phyloP scores from a whole-genome alignment of 805 yeast species.

The Wickerhamomyces strasburgensis region DNA sequence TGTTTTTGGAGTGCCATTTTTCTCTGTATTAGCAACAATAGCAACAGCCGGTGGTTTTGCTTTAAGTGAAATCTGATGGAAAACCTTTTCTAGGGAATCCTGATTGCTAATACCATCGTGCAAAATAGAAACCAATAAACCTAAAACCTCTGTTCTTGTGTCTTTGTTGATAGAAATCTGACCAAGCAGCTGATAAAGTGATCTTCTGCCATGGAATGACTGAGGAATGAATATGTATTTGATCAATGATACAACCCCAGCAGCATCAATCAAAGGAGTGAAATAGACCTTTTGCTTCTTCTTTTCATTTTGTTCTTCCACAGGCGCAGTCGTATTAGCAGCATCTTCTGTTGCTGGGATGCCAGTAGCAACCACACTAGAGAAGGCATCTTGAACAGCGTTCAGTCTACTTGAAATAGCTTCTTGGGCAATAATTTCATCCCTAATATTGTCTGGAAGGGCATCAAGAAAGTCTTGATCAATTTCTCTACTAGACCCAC shows the following conservation, averaged over 20 bases:
- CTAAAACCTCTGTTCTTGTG: conserved; percentile 69
- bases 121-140: conserved; percentile 59
- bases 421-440: conserved; percentile 58
- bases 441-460: conserved; percentile 61
- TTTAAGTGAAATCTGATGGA: conserved; percentile 44
- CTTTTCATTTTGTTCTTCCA: conserved; percentile 21
- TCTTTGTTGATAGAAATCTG: conserved; percentile 73
- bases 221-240: conserved; percentile 73
- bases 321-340: conserved; percentile 3
- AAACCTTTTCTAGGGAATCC: conserved; percentile 56
- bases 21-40: conserved; percentile 2
- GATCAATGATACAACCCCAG: conserved; percentile 69
- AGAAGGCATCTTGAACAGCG: neutral
- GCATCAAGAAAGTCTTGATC: conserved; percentile 80
- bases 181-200: conserved; percentile 59
- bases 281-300: conserved; percentile 39
- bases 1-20: conserved; percentile 16
- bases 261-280: conserved; percentile 67
- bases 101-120: conserved; percentile 71
- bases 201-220: conserved; percentile 54
- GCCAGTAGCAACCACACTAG: neutral
- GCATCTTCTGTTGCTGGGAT: conserved; percentile 15
- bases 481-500: conserved; percentile 53
- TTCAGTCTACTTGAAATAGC: conserved; percentile 36
- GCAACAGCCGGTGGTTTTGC: conserved; percentile 9